Evolutionary conservation across 176 grass and related monocot genomes (phyloP), one percentile per base, ranked within the genome.

Genomic region (Dactylis glomerata): DNA sequence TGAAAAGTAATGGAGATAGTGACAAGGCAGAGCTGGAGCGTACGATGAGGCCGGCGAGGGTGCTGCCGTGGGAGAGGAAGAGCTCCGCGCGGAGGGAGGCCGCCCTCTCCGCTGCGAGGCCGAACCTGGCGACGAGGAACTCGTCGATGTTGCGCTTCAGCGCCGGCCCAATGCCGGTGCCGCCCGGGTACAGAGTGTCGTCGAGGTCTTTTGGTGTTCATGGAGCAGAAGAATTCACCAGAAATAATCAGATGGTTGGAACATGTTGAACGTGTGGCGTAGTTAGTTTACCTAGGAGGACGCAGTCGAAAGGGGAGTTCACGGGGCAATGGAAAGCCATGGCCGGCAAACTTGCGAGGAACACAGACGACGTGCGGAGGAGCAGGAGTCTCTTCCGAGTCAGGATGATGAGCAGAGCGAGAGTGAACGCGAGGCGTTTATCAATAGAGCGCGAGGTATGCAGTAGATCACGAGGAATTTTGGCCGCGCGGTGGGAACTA

Each of bases 1-100:
- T 0, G 71, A 13, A 45, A 28, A 8, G 20, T 55, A 14, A n/a
- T n/a, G 19, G 38, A 19, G n/a, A 33, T 67, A 8, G 0, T 2
- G 46, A 32, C 27, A 28, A n/a, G n/a, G n/a, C n/a, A n/a, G n/a
- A n/a, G n/a, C 10, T 40, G 5, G 34, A 68, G 24, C 38, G 50
- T 95, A 98, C 95, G 76, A 95, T 83, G 86, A 98, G 92, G 2
- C 95, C 95, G 50, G 92, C 91, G 77, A 98, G 91, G 83, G 95
- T 83, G 91, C 95, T 95, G 77, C 92, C 95, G 70, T 95, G 79
- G n/a, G 87, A 33, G 79, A 81, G 89, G 81, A 98, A 98, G 89
- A 95, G 92, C 51, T 98, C 92, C 68, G 65, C 92, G 65, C 95
- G 95, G 54, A 92, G 83, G 42, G 85, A 74, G 72, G 72, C 69